Evolutionary conservation across 2,329 filamentous ascomycete genomes (phyloP), one percentile per base, ranked within the genome.

Genomic region (Monosporascus sp.): DNA sequence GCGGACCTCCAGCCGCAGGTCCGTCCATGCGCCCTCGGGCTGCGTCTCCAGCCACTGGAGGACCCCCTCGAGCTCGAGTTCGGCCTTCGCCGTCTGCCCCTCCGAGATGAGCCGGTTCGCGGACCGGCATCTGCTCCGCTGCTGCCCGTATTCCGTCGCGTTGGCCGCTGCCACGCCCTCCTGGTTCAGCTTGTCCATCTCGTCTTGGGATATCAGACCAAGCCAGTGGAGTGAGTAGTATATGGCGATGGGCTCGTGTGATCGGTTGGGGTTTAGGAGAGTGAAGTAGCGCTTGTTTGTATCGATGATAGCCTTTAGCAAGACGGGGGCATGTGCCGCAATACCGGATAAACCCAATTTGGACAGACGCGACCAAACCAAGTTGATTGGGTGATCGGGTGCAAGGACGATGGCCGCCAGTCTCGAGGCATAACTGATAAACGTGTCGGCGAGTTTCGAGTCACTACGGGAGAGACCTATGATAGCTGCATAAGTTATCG

Each of bases 401-500:
- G 64, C 63, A 17, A 67, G 47, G 20, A 66, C 35, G 20, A 64
- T 38, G 11, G 57, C 50, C 1, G 62, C 64, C 7, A 66, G 59
- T 31, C 58, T 55, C 14, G 65, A 63, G 31, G 64, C 64, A 44
- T 65, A 66, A 37, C 57, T 52, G 17, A 67, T 54, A 48, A 66
- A 67, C 3, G 53, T 52, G 7, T 65, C 57, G 35, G 57, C 64
- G 15, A 67, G 60, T 24, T 54, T 54, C 38, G 43, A 18, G 39
- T 62, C 60, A 36, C 57, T 56, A 25, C 58, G 51, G n/a, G 58
- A 57, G n/a, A 67, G 63, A 9, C 63, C 52, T 31, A 67, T 55
- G 31, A 57, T 61, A 6, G 64, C 65, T 50, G 64, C 64, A 41
- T 65, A 65, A 7, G 65, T 66, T 8, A 64, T 63, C 22, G 64